These are phyloP conservation scores for Solanum piurae DNA, from an alignment of 257 asterid genomes.

Conservation along the genomic window DNA sequence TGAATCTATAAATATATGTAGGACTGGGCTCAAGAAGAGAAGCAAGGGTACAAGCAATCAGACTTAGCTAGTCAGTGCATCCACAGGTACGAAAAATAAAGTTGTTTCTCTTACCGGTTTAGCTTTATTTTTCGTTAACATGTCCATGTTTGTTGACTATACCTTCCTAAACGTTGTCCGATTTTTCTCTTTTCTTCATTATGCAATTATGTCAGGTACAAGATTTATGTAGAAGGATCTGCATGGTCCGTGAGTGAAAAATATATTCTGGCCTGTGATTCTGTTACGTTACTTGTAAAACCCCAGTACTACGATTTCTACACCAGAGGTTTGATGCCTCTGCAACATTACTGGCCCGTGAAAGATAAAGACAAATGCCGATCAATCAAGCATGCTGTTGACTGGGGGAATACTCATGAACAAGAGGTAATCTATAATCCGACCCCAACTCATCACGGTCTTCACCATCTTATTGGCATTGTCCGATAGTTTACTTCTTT, in stretches of 20 bases:
- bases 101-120: not conserved
- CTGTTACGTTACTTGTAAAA: slow-evolving; percentile 45
- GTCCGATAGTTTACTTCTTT: not conserved
- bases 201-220: slow-evolving; percentile 35
- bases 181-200: not conserved
- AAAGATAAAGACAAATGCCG: slow-evolving; percentile 53
- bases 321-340: slow-evolving; percentile 70
- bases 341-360: slow-evolving; percentile 85
- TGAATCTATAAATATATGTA: slow-evolving; percentile 6
- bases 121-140: not conserved
- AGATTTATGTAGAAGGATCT: slow-evolving; percentile 80
- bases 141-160: not conserved
- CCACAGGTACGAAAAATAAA: slow-evolving; percentile 36
- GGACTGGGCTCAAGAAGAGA: slow-evolving; percentile 57
- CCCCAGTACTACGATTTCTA: slow-evolving; percentile 73
- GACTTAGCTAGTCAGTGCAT: slow-evolving; percentile 70
- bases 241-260: slow-evolving; percentile 98
- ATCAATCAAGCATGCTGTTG: slow-evolving; percentile 74
- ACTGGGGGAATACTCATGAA: slow-evolving; percentile 67
- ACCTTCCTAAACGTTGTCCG: not conserved
- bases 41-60: slow-evolving; percentile 59
- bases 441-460: not conserved
- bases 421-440: slow-evolving; percentile 24
- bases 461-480: not conserved
- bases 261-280: slow-evolving; percentile 82